phyloP scores from a whole-genome alignment of 1,284 basidiomycete genomes.

The Meripilus lineatus region DNA sequence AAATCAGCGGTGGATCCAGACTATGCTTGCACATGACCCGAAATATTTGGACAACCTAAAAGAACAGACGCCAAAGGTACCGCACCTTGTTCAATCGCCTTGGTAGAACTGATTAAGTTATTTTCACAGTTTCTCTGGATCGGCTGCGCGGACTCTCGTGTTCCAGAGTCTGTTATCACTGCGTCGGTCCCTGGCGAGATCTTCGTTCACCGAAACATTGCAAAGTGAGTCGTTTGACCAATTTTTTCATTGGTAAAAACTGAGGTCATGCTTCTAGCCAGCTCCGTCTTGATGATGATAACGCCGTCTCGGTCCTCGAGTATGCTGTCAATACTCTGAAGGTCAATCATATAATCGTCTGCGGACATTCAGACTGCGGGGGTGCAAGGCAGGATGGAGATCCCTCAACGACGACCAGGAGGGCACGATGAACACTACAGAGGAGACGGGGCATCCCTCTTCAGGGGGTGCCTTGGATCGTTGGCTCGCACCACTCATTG shows the following conservation, averaged over 20 bases:
- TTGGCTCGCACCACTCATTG: constrained; percentile 68
- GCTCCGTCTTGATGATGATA: constrained; percentile 11
- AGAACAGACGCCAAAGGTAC: too few species aligned
- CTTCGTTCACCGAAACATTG: constrained; percentile 49
- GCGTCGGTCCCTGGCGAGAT: constrained; percentile 39
- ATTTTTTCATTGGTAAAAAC: too few species aligned
- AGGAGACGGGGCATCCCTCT: too few species aligned
- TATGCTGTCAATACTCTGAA: constrained; percentile 14
- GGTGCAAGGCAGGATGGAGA: constrained; percentile 37
- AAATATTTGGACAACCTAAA: too few species aligned
- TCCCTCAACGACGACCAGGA: constrained; percentile 14
- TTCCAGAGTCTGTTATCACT: constrained; percentile 37
- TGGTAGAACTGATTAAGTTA: too few species aligned
- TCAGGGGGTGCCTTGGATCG: constrained; percentile 50
- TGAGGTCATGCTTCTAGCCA: too few species aligned
- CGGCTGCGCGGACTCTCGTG: constrained; percentile 47
- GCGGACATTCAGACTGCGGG: constrained; percentile 17
- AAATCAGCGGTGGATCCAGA: too few species aligned
- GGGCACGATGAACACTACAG: too few species aligned
- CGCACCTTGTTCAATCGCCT: too few species aligned
- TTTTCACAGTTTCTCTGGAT: constrained; percentile 48
- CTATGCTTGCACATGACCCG: too few species aligned
- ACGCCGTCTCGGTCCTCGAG: constrained; percentile 12
- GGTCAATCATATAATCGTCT: constrained; percentile 16
- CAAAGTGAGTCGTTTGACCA: constrained; percentile 18